Conservation (phyloP, 2,329 filamentous ascomycete species). For the Hirsutella thompsonii region DNA sequence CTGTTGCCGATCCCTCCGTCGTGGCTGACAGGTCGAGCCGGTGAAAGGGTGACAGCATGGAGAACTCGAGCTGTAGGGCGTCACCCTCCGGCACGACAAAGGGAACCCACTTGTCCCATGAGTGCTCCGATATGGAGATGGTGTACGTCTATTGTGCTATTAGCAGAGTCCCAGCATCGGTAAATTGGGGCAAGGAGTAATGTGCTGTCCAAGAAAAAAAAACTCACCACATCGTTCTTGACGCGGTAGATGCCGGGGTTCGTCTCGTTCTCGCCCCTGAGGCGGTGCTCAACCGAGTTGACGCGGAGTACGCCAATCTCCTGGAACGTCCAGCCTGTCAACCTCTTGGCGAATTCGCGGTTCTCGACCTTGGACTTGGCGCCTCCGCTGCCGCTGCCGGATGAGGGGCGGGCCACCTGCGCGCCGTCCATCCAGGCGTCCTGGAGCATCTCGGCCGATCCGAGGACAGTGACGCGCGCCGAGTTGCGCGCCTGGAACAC, state of each 20-base stretch:
- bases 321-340: constrained; percentile 94
- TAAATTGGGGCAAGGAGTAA: too few species aligned
- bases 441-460: constrained; percentile 75
- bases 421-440: constrained; percentile 74
- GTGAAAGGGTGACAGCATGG: constrained; percentile 96
- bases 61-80: constrained; percentile 85
- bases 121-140: constrained; percentile 82
- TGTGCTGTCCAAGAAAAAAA: too few species aligned
- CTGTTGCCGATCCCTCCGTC: constrained; percentile 52
- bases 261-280: constrained; percentile 39
- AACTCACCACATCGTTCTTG: constrained; percentile 89
- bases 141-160: constrained; percentile 71
- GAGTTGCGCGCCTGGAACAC: constrained; percentile 86
- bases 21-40: constrained; percentile 58
- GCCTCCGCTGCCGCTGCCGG: constrained; percentile 36
- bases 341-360: constrained; percentile 68
- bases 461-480: constrained; percentile 75
- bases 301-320: constrained; percentile 83
- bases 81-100: constrained; percentile 61
- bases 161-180: too few species aligned
- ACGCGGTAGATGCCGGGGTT: constrained; percentile 89
- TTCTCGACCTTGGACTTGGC: constrained; percentile 56
- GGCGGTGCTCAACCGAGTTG: constrained; percentile 68
- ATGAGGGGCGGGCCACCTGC: too few species aligned
- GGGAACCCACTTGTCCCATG: constrained; percentile 59